phyloP scores from a whole-genome alignment of 345 rosid species.

The Orychophragmus violaceus region DNA sequence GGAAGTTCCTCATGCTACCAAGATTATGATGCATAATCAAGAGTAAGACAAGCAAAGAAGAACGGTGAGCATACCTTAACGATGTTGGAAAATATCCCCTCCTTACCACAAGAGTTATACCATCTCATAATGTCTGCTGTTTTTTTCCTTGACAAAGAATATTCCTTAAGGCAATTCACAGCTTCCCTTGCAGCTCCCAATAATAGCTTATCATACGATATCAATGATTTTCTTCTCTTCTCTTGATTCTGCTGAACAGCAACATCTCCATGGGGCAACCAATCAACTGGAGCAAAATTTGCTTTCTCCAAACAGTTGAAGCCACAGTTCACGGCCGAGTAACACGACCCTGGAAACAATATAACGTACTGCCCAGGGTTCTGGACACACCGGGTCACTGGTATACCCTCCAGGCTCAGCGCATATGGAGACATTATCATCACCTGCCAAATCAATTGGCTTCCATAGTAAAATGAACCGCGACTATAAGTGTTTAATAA shows the following conservation, averaged over 20 bases:
- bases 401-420: conserved; percentile 51
- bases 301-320: conserved; percentile 61
- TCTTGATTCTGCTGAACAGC: conserved; percentile 47
- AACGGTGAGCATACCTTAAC: conserved; percentile 41
- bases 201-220: conserved; percentile 65
- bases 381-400: conserved; percentile 58
- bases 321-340: conserved; percentile 60
- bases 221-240: conserved; percentile 37
- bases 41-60: not conserved
- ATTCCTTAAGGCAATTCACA: conserved; percentile 52
- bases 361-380: conserved; percentile 67
- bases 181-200: conserved; percentile 55
- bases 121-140: conserved; percentile 37
- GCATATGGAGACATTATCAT: conserved; percentile 33
- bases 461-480: not conserved
- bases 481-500: not conserved
- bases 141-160: conserved; percentile 34
- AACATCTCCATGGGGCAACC: conserved; percentile 68
- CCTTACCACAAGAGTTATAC: conserved; percentile 47
- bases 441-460: conserved; percentile 34
- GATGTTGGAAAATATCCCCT: conserved; percentile 49
- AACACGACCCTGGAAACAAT: conserved; percentile 53
- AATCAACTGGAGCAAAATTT: conserved; percentile 64
- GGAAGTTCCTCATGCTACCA: not conserved
- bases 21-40: not conserved